Evolutionary conservation across 2,329 filamentous ascomycete species (phyloP), one percentile per base, ranked within the genome.

Genomic region (Curvularia verruculosa): DNA sequence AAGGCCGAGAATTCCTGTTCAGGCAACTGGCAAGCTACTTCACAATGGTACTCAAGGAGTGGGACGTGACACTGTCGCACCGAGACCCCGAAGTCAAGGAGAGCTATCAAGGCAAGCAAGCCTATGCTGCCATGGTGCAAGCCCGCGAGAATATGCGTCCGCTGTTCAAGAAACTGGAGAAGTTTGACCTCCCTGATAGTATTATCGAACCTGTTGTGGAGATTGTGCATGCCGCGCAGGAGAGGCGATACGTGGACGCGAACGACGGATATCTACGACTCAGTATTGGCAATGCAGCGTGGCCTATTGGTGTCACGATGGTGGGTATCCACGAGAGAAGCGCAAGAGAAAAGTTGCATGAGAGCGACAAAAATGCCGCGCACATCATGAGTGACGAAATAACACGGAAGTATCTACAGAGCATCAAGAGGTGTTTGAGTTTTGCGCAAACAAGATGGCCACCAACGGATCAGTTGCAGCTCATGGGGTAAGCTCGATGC

Each of bases 271-370:
- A 99, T 76, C 81, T 99, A 59, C 85, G 91, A 51, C 82, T 99
- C 52, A 96, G 91, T 75, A 99, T 99, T 71, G 92, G 92, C 63
- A 96, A 96, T 80, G 93, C 92, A 66, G 95, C 95, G 15, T 99
- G 95, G 95, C 95, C 95, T 23, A 99, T 99, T 71, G 95, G 95
- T 78, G 95, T 99, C 37, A 99, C 95, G 76, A 99, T 98, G 95
- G 95, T 99, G 71, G 95, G 95, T 82, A 99, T 99, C 69, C 95
- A 99, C 85, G 95, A 98, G 82, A 87, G 95, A 72, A 95, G 90
- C 65, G 94, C 95, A 19, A 86, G 95, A 61, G 95, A 99, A 79
- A 99, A 99, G 79, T 81, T 99, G 58, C 93, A 98, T 74, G 87
- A 95, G 75, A 84, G 81, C 59, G 85, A 86, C 62, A 84, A 85